Percentiles rank a stretch among this genome's conserved stretches.
These are phyloP conservation scores for Cephalotrichum gorgonifer DNA, from an alignment of 2,329 filamentous ascomycete species.

Conservation along the genomic window DNA sequence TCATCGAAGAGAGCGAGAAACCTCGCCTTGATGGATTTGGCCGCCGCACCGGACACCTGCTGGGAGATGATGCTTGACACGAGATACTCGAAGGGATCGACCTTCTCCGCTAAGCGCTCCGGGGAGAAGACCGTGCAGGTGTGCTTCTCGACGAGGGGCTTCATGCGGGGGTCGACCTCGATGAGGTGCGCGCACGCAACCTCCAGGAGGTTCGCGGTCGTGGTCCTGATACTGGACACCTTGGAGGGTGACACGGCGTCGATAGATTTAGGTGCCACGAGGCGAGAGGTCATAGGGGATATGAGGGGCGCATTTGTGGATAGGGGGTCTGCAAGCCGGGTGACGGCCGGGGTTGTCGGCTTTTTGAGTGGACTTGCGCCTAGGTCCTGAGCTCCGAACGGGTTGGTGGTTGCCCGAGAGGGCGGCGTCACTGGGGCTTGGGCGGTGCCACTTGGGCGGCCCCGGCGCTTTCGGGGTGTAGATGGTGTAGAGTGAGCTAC, in stretches of 20 bases:
- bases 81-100: constrained; percentile 82
- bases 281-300: constrained; percentile 58
- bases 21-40: constrained; percentile 76
- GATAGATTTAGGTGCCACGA: constrained; percentile 36
- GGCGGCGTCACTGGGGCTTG: neutral
- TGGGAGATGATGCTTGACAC: constrained; percentile 87
- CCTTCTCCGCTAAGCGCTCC: constrained; percentile 68
- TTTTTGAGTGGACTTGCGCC: neutral
- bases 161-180: constrained; percentile 60
- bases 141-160: constrained; percentile 61
- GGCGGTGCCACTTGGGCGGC: neutral
- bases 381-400: neutral
- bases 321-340: constrained; percentile 1
- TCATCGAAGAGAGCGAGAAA: constrained; percentile 64
- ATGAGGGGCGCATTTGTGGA: constrained; percentile 29
- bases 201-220: constrained; percentile 62
- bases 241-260: constrained; percentile 19
- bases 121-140: constrained; percentile 72
- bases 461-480: neutral
- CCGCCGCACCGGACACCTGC: constrained; percentile 89
- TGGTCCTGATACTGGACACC: constrained; percentile 27
- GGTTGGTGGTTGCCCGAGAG: neutral
- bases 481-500: neutral
- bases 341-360: neutral
- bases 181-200: constrained; percentile 69